Base-by-base conservation (phyloP, 192 early-diverging fungal genomes). In the Geosiphon pyriformis region DNA sequence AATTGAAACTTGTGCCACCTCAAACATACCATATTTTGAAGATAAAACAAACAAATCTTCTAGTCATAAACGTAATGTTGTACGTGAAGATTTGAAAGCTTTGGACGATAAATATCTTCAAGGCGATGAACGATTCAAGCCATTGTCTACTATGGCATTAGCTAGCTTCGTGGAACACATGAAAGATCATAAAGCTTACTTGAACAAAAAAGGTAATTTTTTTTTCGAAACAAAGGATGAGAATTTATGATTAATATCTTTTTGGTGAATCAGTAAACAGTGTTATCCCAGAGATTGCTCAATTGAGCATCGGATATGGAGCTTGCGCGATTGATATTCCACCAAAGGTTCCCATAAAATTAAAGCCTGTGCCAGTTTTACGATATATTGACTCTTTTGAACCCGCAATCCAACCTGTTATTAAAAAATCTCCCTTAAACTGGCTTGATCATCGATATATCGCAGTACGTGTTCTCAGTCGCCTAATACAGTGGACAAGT, bases 81-180 rank as follows among this genome's bases (percentile, higher is more conserved):
- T 78, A 25, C 66, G 76, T 10, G 42, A 69, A 65, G 34, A 70
- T 70, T 27, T 52, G 68, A 20, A 46, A 65, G 7, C 64, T 68
- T 32, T 47, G 17, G 46, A 59, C n/a, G 23, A 68, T 27, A 37
- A 26, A 12, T 59, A 54, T 23, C 20, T 22, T 1, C 30, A 60
- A 12, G 30, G 68, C 20, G 26, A 59, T 23, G 18, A 35, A 25
- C 30, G n/a, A 25, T 34, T 70, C 23, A 17, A 57, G 27, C 67
- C 67, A 8, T 57, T 81, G 29, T 77, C 75, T 2, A 73, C 71
- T 15, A 20, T 57, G 10, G 35, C 72, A 12, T 59, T 73, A 27
- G 52, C 72, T 27, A 54, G 32, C 10, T 77, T 83, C 26, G 53
- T 77, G 34, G 61, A 64, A 12, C 74, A 78, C 15, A 83, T 83